A percentile compares a stretch with the other conserved stretches of the same genome.
Conservation (phyloP, 2,329 filamentous ascomycete species). For the Colletotrichum tamarilloi region DNA sequence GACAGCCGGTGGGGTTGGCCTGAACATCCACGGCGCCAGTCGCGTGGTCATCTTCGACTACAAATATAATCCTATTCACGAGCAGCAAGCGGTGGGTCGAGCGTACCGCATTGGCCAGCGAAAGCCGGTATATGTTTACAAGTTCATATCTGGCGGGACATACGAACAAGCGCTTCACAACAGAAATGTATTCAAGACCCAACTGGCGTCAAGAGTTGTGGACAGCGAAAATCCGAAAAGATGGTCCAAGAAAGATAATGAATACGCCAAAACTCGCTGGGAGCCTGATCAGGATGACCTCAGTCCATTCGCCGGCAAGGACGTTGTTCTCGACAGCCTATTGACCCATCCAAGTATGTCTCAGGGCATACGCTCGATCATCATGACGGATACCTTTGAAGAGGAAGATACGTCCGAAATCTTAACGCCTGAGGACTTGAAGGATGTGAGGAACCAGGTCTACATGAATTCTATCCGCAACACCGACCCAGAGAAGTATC, state of each 20-base stretch:
- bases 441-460: constrained; percentile 59
- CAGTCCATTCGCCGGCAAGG: constrained; percentile 67
- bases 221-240: constrained; percentile 84
- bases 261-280: constrained; percentile 60
- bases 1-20: constrained; percentile 80
- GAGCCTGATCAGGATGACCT: constrained; percentile 64
- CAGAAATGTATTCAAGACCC: constrained; percentile 82
- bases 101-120: constrained; percentile 87
- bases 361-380: constrained; percentile 64
- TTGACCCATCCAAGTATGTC: constrained; percentile 49
- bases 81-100: constrained; percentile 88
- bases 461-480: constrained; percentile 47
- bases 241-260: constrained; percentile 59
- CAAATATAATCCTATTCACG: constrained; percentile 81
- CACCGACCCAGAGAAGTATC: constrained; percentile 47
- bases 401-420: constrained; percentile 71
- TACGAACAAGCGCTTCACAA: constrained; percentile 82
- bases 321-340: constrained; percentile 67
- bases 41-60: constrained; percentile 90
- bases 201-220: constrained; percentile 82
- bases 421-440: constrained; percentile 70
- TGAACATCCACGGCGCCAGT: constrained; percentile 88
- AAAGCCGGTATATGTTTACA: constrained; percentile 87
- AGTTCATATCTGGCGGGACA: constrained; percentile 81
- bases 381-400: constrained; percentile 78